These are phyloP conservation scores for Globisporangium perplexum DNA, from an alignment of 352 stramenopile genomes.

Conservation along the genomic window DNA sequence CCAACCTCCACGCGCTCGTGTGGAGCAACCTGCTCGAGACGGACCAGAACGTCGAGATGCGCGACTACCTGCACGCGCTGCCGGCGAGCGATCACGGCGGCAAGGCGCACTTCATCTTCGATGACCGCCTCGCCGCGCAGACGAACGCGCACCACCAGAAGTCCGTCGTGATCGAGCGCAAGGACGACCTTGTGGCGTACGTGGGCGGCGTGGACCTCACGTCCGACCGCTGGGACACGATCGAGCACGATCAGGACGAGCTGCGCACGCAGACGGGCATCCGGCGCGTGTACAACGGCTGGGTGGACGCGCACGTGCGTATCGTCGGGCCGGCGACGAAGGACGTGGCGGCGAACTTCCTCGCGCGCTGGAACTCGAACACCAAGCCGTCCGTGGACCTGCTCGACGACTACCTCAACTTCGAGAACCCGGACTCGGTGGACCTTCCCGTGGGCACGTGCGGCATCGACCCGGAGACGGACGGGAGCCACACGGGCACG, in stretches of 20 bases:
- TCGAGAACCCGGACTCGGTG: conserved; percentile 28
- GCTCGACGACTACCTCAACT: conserved; percentile 31
- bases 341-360: conserved; percentile 49
- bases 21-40: conserved; percentile 62
- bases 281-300: conserved; percentile 31
- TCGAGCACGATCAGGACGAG: conserved; percentile 33
- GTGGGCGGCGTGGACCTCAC: conserved; percentile 48
- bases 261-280: conserved; percentile 26
- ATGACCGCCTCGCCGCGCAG: conserved; percentile 28
- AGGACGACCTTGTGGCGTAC: conserved; percentile 23
- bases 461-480: conserved; percentile 5
- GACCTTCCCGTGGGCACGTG: conserved; percentile 12
- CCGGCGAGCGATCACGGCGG: conserved; percentile 12
- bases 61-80: conserved; percentile 38
- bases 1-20: conserved; percentile 45
- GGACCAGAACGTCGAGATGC: conserved; percentile 44
- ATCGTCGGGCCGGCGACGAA: conserved; percentile 36
- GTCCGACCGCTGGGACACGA: conserved; percentile 58
- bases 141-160: conserved; percentile 49
- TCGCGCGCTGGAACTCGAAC: conserved; percentile 45
- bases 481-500: conserved; percentile 11
- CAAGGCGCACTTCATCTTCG: conserved; percentile 40
- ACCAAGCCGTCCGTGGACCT: conserved; percentile 16
- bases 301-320: conserved; percentile 40
- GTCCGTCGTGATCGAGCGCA: conserved; percentile 17